phyloP scores from a whole-genome alignment of 805 yeast species.

The Kockiozyma suomiensis region DNA sequence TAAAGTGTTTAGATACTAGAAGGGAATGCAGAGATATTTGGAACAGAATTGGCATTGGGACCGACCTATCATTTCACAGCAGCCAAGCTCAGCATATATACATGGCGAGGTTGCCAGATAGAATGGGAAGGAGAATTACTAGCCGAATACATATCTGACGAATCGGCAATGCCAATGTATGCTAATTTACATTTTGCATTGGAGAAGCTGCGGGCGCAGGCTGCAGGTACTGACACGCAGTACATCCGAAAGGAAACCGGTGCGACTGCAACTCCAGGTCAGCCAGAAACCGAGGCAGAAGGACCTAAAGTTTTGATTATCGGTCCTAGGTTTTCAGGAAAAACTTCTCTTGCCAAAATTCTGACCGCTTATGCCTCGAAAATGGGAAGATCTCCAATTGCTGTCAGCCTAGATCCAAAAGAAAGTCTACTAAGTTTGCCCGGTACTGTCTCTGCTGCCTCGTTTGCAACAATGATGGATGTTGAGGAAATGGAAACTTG shows the following conservation, averaged over 20 bases:
- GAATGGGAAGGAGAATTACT: conserved; percentile 47
- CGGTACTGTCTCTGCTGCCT: conserved; percentile 82
- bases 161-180: conserved; percentile 64
- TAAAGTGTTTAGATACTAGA: conserved; percentile 42
- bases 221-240: conserved; percentile 28
- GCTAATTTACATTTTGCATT: conserved; percentile 75
- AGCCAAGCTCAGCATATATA: conserved; percentile 56
- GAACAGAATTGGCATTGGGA: conserved; percentile 84
- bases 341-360: conserved; percentile 70
- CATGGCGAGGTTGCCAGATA: conserved; percentile 68
- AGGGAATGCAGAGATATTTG: conserved; percentile 89
- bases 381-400: conserved; percentile 62
- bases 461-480: conserved; percentile 78
- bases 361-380: conserved; percentile 76
- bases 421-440: conserved; percentile 70
- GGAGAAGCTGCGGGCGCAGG: conserved; percentile 53
- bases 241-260: not conserved
- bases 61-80: conserved; percentile 61
- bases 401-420: conserved; percentile 77
- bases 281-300: conserved; percentile 25
- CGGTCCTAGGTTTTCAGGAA: conserved; percentile 77
- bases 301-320: conserved; percentile 66
- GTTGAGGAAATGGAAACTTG: conserved; percentile 66
- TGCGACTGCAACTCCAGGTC: not conserved
- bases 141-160: conserved; percentile 67